A percentile compares a stretch with the other conserved stretches of the same genome.
These are phyloP conservation scores for Seiridium unicorne DNA, from an alignment of 2,329 filamentous ascomycete genomes.

Conservation along the genomic window DNA sequence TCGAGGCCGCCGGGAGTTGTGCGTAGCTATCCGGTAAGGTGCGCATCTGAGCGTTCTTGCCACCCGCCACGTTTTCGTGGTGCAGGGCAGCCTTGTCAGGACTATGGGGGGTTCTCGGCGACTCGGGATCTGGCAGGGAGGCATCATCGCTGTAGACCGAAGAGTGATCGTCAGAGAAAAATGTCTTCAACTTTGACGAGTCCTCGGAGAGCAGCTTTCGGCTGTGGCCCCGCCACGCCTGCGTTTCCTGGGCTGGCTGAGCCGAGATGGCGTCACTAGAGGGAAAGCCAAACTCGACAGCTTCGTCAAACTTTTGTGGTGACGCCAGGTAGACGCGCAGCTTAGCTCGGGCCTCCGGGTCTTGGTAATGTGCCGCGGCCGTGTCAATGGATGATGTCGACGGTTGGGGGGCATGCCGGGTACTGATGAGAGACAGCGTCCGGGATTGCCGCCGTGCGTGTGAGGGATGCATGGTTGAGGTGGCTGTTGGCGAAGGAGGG, in stretches of 20 bases:
- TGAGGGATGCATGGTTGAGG: constrained; percentile 22
- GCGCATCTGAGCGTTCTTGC: neutral
- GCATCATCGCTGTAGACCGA: constrained; percentile 55
- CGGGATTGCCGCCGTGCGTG: constrained; percentile 52
- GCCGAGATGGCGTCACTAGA: constrained; percentile 47
- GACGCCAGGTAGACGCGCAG: constrained; percentile 83
- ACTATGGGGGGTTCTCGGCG: constrained; percentile 54
- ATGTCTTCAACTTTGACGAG: constrained; percentile 48
- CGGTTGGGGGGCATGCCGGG: constrained; percentile 42
- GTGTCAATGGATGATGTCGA: constrained; percentile 62
- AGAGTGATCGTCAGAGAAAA: constrained; percentile 46
- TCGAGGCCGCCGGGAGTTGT: constrained; percentile 55
- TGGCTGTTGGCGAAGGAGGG: constrained; percentile 25
- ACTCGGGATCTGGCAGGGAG: constrained; percentile 58
- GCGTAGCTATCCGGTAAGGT: constrained; percentile 39
- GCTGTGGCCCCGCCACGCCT: constrained; percentile 16
- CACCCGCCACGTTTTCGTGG: constrained; percentile 25
- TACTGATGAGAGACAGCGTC: constrained; percentile 52
- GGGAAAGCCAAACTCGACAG: constrained; percentile 89
- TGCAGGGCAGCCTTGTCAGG: constrained; percentile 35
- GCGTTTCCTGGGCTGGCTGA: constrained; percentile 15
- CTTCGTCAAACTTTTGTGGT: constrained; percentile 93
- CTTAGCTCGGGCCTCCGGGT: constrained; percentile 84
- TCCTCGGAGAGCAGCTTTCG: constrained; percentile 29
- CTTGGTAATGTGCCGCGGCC: constrained; percentile 79